Evolutionary conservation across 768 basidiomycete species (phyloP), one percentile per base, ranked within the genome.

Genomic region (Gloeostereum incarnatum): DNA sequence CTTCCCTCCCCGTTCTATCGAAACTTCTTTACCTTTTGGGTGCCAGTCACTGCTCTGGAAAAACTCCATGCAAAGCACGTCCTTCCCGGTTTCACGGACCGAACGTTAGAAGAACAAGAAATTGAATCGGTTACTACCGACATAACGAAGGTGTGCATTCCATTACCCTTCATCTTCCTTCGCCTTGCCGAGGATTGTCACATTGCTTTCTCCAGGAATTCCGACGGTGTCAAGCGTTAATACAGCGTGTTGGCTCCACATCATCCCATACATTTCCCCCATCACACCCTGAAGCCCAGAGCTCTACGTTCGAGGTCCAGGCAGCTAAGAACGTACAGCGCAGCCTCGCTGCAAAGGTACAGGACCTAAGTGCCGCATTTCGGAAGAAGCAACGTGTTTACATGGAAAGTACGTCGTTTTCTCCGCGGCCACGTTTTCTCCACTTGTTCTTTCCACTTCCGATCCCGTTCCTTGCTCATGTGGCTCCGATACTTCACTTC

Each of bases 331-430:
- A 99, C 56, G 88, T 97, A 16, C 96, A 98, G 58, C 78, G 91
- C 29, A 92, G 81, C 16, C 75, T 99, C 38, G 96, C 96, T n/a
- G 90, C 87, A 25, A 91, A 91, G 58, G 78, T 97, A 9, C 96
- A 98, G 63, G 89, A 91, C 49, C 69, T 92, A 37, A 93, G 90
- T 50, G 84, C 82, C 16, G 68, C 79, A 9, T 97, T 99, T 56
- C 77, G 96, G 45, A 97, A 96, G 70, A 98, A 94, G 66, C 96
- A 99, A 61, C 81, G 90, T 43, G 86, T 94, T 22, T 98, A 97
- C 60, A 86, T 99, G 86, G 86, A 96, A 63, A 93, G 96, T 94
- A 56, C 61, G 93, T 73, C 19, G 39, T 52, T 39, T 42, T 36
- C 39, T 31, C 6, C 21, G 31, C 47, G 38, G 33, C n/a, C n/a